Evolutionary conservation across 352 stramenopile genomes (phyloP).

Genomic region (Pilasporangium apinafurcum): DNA sequence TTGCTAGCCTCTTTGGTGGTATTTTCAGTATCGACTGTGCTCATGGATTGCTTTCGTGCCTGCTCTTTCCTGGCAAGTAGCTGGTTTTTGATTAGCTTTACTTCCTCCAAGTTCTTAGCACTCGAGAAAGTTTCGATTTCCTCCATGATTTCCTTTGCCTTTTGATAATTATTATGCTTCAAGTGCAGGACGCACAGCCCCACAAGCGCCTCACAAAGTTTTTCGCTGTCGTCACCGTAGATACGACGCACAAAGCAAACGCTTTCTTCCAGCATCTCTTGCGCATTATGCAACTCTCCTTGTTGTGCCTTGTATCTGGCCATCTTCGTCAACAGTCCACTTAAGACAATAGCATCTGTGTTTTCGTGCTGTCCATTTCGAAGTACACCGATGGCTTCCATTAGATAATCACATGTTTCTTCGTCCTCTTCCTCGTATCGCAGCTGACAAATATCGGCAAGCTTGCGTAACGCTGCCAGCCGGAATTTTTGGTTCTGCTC

Average conservation of each 20-base stretch:
- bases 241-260: slow-evolving; percentile 11
- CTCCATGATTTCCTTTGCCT: slow-evolving; percentile 25
- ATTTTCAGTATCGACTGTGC: neutral
- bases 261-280: slow-evolving; percentile 25
- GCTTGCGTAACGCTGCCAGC: slow-evolving; percentile 7
- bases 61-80: slow-evolving; percentile 10
- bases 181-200: slow-evolving; percentile 53
- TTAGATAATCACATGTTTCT: slow-evolving; percentile 17
- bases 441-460: slow-evolving; percentile 26
- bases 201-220: slow-evolving; percentile 39
- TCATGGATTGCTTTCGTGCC: slow-evolving; percentile 1
- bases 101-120: slow-evolving; percentile 18
- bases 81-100: slow-evolving; percentile 34
- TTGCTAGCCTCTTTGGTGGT: slow-evolving; percentile 2
- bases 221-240: slow-evolving; percentile 8
- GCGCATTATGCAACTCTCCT: slow-evolving; percentile 17
- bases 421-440: slow-evolving; percentile 16
- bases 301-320: slow-evolving; percentile 17
- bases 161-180: slow-evolving; percentile 21
- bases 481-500: slow-evolving; percentile 10
- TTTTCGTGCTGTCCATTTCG: slow-evolving; percentile 7
- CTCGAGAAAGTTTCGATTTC: slow-evolving; percentile 33
- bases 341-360: slow-evolving; percentile 5
- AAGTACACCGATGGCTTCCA: slow-evolving; percentile 19
- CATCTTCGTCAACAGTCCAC: slow-evolving; percentile 20